Conservation (phyloP, 305 asterid genomes). For the Coffea humblotiana region DNA sequence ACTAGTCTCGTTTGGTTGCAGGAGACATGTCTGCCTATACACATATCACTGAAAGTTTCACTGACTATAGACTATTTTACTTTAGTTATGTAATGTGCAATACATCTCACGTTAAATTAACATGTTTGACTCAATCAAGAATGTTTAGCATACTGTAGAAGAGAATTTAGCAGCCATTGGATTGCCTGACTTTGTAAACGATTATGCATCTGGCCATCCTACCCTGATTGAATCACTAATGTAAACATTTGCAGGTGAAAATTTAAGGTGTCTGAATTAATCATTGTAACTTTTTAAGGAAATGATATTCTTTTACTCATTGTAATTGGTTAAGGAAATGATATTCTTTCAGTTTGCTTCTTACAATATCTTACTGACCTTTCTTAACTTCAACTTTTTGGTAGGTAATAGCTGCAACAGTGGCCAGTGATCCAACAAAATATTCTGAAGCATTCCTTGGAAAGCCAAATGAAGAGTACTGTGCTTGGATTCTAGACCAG, state of each 20-base stretch:
- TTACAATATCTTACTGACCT: slow-evolving; percentile 19
- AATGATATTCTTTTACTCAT: neutral
- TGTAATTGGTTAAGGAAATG: no score
- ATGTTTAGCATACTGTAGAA: no score
- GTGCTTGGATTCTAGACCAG: slow-evolving; percentile 89
- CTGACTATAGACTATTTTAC: no score
- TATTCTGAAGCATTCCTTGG: slow-evolving; percentile 88
- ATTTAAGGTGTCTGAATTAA: neutral
- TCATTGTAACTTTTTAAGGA: neutral
- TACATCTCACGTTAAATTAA: no score
- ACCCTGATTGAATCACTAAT: neutral
- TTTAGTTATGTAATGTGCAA: no score
- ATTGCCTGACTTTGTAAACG: no score
- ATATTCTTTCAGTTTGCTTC: slow-evolving; percentile 1
- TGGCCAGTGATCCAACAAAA: slow-evolving; percentile 72
- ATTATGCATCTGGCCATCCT: neutral
- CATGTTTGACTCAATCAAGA: no score
- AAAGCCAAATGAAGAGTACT: slow-evolving; percentile 80
- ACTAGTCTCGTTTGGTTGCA: no score
- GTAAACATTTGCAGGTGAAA: neutral
- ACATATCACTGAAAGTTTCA: no score
- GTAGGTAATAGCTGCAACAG: slow-evolving; percentile 93
- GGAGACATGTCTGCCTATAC: no score
- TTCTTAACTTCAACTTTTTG: slow-evolving; percentile 13
- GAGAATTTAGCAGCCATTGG: no score